These are phyloP conservation scores for Fusarium napiforme DNA, from an alignment of 2,329 filamentous ascomycete genomes.

Conservation along the genomic window DNA sequence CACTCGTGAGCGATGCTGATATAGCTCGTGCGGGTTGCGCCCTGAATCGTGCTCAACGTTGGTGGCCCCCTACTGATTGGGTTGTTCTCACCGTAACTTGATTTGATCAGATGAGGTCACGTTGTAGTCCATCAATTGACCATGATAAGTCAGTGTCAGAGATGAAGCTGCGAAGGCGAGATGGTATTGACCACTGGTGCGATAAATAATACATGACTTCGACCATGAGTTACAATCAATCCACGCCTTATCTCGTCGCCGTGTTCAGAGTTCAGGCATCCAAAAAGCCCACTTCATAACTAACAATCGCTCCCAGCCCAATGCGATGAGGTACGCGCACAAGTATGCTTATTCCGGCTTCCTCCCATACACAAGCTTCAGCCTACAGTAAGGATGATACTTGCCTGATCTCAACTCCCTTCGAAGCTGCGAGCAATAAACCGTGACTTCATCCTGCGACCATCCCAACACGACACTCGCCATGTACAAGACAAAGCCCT, in stretches of 20 bases:
- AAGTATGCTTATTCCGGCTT: slow-evolving; percentile 1
- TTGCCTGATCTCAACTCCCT: neutral
- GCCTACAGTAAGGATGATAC: slow-evolving; percentile 19
- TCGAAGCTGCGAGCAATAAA: slow-evolving; percentile 26
- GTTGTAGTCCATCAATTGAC: neutral
- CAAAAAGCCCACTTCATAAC: neutral
- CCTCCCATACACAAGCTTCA: slow-evolving; percentile 11
- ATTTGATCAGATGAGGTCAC: neutral
- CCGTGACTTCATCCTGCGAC: slow-evolving; percentile 12
- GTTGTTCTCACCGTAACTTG: too few species aligned
- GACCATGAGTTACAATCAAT: fast-evolving
- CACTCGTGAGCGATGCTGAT: too few species aligned
- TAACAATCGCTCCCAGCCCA: neutral
- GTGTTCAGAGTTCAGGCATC: neutral
- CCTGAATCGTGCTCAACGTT: too few species aligned
- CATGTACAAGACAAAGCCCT: neutral
- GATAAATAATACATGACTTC: fast-evolving
- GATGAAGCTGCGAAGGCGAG: neutral
- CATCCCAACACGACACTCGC: slow-evolving; percentile 17
- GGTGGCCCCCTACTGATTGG: neutral
- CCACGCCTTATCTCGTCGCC: neutral
- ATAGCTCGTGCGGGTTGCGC: too few species aligned
- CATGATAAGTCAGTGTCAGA: neutral
- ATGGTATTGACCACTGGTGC: too few species aligned
- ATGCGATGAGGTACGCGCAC: neutral